A percentile compares a stretch with the other conserved stretches of the same genome.
These are phyloP conservation scores for Graphilbum fragrans DNA, from an alignment of 2,329 filamentous ascomycete species.

Conservation along the genomic window DNA sequence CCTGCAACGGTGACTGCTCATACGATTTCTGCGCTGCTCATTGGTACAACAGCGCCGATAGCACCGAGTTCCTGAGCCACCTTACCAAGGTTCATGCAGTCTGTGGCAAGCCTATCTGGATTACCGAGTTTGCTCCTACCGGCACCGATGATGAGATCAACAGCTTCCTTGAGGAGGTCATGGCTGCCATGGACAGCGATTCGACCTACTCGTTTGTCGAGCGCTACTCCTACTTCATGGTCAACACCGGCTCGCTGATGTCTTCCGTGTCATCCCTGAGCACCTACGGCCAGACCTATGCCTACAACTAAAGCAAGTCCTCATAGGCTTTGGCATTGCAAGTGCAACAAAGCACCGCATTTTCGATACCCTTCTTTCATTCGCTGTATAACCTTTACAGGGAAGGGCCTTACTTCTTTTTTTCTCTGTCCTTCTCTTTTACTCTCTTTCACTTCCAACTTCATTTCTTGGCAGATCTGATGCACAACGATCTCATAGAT, in stretches of 20 bases:
- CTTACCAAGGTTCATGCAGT: conserved; percentile 30
- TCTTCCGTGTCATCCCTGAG: conserved; percentile 25
- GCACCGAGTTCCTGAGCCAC: conserved; percentile 41
- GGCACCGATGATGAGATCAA: conserved; percentile 28
- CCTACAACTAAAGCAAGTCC: conserved; percentile 16
- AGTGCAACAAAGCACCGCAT: background rate
- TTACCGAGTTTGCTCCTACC: conserved; percentile 51
- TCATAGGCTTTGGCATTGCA: background rate
- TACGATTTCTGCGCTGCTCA: conserved; percentile 51
- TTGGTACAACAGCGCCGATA: conserved; percentile 45
- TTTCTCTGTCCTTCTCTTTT: background rate
- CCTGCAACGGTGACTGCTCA: conserved; percentile 38
- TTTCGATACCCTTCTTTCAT: conserved; percentile 11
- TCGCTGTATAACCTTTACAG: conserved; percentile 4
- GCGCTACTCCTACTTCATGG: conserved; percentile 48
- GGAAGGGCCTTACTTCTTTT: background rate
- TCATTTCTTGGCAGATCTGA: background rate
- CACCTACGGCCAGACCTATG: conserved; percentile 36
- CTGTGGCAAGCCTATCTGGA: conserved; percentile 44
- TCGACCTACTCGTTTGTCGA: conserved; percentile 34
- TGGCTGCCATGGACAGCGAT: conserved; percentile 33
- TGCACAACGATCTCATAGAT: background rate
- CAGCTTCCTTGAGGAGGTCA: conserved; percentile 36
- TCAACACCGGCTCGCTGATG: conserved; percentile 29
- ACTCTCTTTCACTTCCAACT: background rate